Evolutionary conservation across 148 eudicot species (phyloP).

Genomic region (Camellia sinensis): DNA sequence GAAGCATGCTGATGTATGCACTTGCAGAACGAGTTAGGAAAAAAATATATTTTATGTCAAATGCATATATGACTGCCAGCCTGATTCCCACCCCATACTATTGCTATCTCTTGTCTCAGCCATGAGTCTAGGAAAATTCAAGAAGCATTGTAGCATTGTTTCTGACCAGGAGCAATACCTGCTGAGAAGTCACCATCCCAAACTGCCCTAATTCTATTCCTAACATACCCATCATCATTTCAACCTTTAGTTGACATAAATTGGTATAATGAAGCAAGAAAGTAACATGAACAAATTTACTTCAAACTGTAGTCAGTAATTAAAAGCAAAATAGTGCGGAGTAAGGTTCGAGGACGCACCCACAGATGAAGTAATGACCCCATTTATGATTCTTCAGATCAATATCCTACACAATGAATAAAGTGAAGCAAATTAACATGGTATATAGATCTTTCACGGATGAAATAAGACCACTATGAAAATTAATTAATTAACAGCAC

Average conservation of each 20-base stretch:
- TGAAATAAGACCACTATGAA: background rate
- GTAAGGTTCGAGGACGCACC: constrained; percentile 43
- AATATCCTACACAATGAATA: constrained; percentile 53
- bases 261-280: background rate
- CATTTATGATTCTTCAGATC: constrained; percentile 91
- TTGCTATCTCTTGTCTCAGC: background rate
- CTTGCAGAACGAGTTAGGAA: background rate
- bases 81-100: background rate
- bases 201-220: background rate
- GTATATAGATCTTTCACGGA: background rate
- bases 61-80: background rate
- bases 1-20: constrained; percentile 2
- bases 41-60: background rate
- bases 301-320: background rate
- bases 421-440: background rate
- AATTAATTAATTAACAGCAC: background rate
- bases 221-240: background rate
- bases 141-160: background rate
- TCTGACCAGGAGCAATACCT: background rate
- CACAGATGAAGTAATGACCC: constrained; percentile 98
- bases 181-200: background rate
- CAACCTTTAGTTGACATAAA: background rate
- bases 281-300: background rate
- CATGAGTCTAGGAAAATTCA: background rate
- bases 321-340: background rate